Percentiles rank a stretch among this genome's conserved stretches.
phyloP scores from a whole-genome alignment of 306 rosid species.

The Cicer bijugum region DNA sequence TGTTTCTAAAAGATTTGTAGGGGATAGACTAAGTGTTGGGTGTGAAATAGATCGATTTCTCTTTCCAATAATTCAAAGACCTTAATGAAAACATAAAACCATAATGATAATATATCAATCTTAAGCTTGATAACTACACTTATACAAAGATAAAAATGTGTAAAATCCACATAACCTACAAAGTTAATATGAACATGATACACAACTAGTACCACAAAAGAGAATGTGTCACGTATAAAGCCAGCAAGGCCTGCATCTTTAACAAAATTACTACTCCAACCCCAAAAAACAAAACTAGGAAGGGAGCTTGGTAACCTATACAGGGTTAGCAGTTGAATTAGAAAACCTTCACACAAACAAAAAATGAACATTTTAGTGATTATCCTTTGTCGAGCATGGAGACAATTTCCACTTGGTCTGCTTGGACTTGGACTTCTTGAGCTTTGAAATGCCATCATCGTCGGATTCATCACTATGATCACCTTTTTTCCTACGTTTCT shows the following conservation, averaged over 20 bases:
- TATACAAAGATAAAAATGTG: slow-evolving; percentile 7
- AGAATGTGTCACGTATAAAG: not conserved
- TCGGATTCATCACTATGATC: slow-evolving; percentile 65
- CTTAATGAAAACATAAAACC: not conserved
- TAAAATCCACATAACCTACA: slow-evolving; percentile 2
- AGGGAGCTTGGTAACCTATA: slow-evolving; percentile 16
- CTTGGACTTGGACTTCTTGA: slow-evolving; percentile 46
- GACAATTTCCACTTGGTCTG: slow-evolving; percentile 46
- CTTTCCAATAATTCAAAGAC: not conserved
- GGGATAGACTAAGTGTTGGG: too few relatives aligned
- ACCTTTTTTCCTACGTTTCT: slow-evolving; percentile 61
- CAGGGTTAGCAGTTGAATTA: slow-evolving; percentile 18
- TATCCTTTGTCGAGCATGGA: slow-evolving; percentile 45
- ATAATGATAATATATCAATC: not conserved
- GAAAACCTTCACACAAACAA: slow-evolving; percentile 17
- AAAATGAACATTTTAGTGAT: slow-evolving; percentile 15
- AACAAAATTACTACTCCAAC: slow-evolving; percentile 29
- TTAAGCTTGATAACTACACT: slow-evolving; percentile 14
- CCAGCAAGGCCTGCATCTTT: slow-evolving; percentile 12
- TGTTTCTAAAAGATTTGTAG: too few relatives aligned
- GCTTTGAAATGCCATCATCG: slow-evolving; percentile 57
- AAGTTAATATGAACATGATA: not conserved
- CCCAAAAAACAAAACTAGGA: slow-evolving; percentile 22
- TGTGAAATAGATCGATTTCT: too few relatives aligned
- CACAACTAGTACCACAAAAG: slow-evolving; percentile 23